phyloP scores from a whole-genome alignment of 2,329 filamentous ascomycete species.

The Phialophora expanda region DNA sequence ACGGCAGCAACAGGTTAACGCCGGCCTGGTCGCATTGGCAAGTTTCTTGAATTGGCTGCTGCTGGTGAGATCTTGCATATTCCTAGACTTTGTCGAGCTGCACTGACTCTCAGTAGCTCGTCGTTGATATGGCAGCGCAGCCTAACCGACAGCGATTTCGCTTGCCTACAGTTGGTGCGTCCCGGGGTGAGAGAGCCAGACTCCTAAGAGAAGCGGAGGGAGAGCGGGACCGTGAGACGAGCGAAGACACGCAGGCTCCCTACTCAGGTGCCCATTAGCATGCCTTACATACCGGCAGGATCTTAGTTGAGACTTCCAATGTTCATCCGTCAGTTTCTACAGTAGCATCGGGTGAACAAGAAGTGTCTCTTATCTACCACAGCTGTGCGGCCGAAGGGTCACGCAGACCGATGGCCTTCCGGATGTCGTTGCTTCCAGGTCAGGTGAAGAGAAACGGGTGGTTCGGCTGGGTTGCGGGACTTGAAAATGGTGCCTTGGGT shows the following conservation, averaged over 20 bases:
- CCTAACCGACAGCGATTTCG: background rate
- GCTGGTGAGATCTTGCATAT: slow-evolving; percentile 20
- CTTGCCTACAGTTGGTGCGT: background rate
- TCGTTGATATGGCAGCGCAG: slow-evolving; percentile 10
- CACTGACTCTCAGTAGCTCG: background rate
- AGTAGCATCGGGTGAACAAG: background rate
- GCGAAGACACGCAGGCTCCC: background rate
- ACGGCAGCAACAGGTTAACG: slow-evolving; percentile 39
- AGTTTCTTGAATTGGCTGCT: slow-evolving; percentile 28
- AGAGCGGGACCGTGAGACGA: background rate
- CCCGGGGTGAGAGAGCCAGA: slow-evolving; percentile 6
- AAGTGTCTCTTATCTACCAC: background rate
- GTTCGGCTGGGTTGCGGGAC: background rate
- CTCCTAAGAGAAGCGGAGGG: slow-evolving; percentile 7
- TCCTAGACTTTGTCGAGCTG: background rate
- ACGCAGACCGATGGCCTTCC: background rate
- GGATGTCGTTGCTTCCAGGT: background rate
- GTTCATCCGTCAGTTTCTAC: no score
- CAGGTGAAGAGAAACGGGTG: background rate
- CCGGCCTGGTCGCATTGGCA: slow-evolving; percentile 40
- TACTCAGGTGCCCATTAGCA: slow-evolving; percentile 8
- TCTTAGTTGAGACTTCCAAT: background rate
- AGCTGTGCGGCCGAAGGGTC: background rate
- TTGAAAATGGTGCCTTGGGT: background rate
- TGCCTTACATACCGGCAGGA: background rate